Percentiles rank a stretch among this genome's conserved stretches.
Evolutionary conservation across 176 grass and related monocot genomes (phyloP).

Genomic region (Triticum timopheevii): DNA sequence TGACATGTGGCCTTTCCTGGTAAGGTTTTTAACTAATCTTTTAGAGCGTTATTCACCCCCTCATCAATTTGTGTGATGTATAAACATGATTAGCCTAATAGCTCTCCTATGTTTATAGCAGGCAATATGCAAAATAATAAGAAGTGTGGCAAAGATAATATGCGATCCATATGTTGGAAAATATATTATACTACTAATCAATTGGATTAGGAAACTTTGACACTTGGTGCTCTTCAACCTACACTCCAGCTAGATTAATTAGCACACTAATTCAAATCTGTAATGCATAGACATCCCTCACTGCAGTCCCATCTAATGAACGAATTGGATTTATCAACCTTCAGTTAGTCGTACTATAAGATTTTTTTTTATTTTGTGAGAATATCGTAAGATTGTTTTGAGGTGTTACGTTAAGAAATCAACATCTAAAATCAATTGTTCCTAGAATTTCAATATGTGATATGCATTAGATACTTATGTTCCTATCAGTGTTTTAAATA

Average conservation of each 20-base stretch:
- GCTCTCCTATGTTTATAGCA: conserved; percentile 23
- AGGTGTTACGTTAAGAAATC: background rate
- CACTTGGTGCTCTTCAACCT: conserved; percentile 80
- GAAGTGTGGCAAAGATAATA: conserved; percentile 52
- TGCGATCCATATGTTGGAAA: conserved; percentile 80
- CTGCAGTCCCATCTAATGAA: too few relatives aligned
- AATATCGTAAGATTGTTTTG: background rate
- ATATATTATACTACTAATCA: conserved; percentile 56
- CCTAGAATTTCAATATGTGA: background rate
- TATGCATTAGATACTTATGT: background rate
- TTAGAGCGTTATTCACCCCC: conserved; percentile 4
- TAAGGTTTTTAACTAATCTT: conserved; percentile 59
- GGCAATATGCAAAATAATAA: conserved; percentile 87
- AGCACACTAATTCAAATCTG: too few relatives aligned
- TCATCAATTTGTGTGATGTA: background rate
- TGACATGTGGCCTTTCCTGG: conserved; percentile 84
- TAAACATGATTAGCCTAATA: background rate
- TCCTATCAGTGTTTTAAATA: too few relatives aligned
- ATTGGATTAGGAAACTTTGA: conserved; percentile 65
- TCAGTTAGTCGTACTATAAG: too few relatives aligned
- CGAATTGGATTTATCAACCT: too few relatives aligned
- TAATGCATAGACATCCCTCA: too few relatives aligned
- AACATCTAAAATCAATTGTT: background rate
- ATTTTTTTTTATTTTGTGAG: too few relatives aligned
- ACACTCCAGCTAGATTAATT: conserved; percentile 46